Evolutionary conservation across 164 flowering plant genomes (phyloP), one percentile per base, ranked within the genome.

Genomic region (Saururus chinensis): DNA sequence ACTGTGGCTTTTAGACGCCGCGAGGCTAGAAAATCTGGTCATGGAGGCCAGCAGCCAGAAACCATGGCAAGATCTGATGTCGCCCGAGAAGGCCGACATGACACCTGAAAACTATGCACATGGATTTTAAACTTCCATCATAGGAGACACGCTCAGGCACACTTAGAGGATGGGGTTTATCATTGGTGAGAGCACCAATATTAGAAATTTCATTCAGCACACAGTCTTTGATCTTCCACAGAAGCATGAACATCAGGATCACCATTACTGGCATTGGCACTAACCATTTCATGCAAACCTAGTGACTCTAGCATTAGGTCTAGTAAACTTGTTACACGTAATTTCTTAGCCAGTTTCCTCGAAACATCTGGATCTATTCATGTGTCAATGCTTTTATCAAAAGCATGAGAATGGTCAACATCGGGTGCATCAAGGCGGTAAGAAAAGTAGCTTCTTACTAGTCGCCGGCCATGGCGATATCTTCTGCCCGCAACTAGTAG

Each of bases 181-280:
- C 82, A 37, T 70, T 68, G 51, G 66, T 52, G 64, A 75, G 66
- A 63, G 74, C 75, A 55, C 76, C 60, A 26, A 82, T 40, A 40
- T 80, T 58, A 7, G 82, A 88, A 66, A 77, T 83, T 40, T 85
- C 92, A 9, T 89, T 84, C 70, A 67, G 92, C 62, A 87, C 84
- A 75, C 78, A 85, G 66, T 90, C 96, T 72, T 89, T 90, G 35
- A 93, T 77, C 69, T 74, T 86, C 76, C 79, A 86, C 60, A 90
- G 72, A 45, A 88, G 68, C 82, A 78, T 79, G 26, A 84, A 81
- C 92, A 90, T 90, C 96, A 60, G 98, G 95, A 75, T 88, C 96
- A 57, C 85, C 93, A 65, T 74, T n/a, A n/a, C n/a, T n/a, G n/a
- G n/a, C 84, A 73, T 75, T 85, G 19, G 77, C 60, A 68, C 57